Evolutionary conservation across 2,329 filamentous ascomycete genomes (phyloP).

Genomic region (Hortaea werneckii): DNA sequence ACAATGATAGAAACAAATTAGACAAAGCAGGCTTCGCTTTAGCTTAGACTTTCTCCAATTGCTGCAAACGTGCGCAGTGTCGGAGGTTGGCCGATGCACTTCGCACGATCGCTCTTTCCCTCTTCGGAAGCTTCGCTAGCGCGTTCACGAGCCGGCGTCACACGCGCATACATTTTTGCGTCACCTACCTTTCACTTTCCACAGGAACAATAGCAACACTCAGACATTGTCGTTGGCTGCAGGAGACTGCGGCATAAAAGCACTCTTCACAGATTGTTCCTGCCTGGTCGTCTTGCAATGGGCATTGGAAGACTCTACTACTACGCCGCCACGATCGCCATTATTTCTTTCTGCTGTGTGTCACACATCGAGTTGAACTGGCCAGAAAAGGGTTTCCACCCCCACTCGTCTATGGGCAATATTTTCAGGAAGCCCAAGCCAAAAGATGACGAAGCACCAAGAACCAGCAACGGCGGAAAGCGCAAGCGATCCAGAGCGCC

Average conservation of each 20-base stretch:
- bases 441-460: constrained; percentile 1
- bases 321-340: constrained; percentile 11
- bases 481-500: constrained; percentile 5
- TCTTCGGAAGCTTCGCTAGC: background rate
- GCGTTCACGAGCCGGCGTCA: background rate
- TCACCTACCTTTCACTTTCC: background rate
- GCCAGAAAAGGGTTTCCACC: constrained; percentile 12
- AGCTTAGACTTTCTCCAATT: too few species aligned
- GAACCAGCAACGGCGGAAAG: constrained; percentile 1
- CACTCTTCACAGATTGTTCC: background rate
- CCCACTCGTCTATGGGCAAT: constrained; percentile 8
- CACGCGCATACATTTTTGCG: background rate
- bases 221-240: constrained; percentile 5
- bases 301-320: constrained; percentile 22
- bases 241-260: background rate
- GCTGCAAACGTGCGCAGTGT: too few species aligned
- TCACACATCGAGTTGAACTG: constrained; percentile 17
- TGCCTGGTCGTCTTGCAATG: constrained; percentile 9
- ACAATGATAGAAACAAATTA: too few species aligned
- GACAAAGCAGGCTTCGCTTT: too few species aligned
- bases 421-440: constrained; percentile 1
- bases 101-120: background rate
- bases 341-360: constrained; percentile 12
- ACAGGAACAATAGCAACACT: constrained; percentile 9
- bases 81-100: background rate